phyloP scores from a whole-genome alignment of 345 rosid genomes.

The Salix brachista region DNA sequence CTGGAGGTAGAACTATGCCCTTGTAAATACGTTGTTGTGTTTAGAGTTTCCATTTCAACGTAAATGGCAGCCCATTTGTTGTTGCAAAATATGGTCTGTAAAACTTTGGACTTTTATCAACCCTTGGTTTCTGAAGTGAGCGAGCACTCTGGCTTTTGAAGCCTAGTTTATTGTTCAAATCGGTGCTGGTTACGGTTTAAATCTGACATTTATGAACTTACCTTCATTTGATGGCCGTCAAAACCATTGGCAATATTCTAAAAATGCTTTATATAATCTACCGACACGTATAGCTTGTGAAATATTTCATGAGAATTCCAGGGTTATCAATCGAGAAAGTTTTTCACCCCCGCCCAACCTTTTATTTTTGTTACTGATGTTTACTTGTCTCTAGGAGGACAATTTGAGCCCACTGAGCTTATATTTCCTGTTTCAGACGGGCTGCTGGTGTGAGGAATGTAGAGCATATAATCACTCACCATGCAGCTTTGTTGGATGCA shows the following conservation, averaged over 20 bases:
- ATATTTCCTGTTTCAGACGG: not conserved
- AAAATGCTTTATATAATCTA: not conserved
- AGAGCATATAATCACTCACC: not conserved
- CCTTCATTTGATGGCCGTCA: not conserved
- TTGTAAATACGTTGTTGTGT: conserved; percentile 12
- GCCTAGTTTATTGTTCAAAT: not conserved
- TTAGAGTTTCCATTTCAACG: not conserved
- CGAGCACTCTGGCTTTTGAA: not conserved
- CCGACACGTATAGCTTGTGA: not conserved
- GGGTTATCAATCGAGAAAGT: not conserved
- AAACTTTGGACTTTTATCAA: not conserved
- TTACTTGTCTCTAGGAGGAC: not conserved
- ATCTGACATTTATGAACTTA: not conserved
- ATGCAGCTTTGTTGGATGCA: not conserved
- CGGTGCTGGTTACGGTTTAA: not conserved
- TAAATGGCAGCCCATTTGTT: not conserved
- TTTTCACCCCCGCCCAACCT: not conserved
- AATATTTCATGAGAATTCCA: not conserved
- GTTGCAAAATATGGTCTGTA: conserved; percentile 8
- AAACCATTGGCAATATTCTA: not conserved
- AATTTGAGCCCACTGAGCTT: not conserved
- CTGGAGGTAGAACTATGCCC: not conserved
- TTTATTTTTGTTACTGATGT: not conserved
- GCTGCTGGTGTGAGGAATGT: not conserved
- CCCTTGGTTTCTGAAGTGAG: not conserved